A percentile compares a stretch with the other conserved stretches of the same genome.
Conservation (phyloP, 139 green algal species). For the Diplosphaera chodatii region DNA sequence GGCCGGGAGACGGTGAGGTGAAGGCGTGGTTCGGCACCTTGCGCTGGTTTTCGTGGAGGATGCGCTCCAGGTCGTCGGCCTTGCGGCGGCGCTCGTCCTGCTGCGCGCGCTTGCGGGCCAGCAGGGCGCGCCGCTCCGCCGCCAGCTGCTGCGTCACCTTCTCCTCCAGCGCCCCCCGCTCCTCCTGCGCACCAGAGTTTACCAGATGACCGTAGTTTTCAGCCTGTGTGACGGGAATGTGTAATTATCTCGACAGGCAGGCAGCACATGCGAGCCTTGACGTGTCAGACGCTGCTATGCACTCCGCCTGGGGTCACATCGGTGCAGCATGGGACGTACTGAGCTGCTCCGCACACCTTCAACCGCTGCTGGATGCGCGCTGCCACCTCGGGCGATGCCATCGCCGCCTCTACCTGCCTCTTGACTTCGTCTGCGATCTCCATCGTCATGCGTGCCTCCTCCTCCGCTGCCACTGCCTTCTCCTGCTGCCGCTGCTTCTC, state of each 20-base stretch:
- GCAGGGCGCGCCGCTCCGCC: slow-evolving; percentile 23
- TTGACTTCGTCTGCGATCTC: slow-evolving; percentile 23
- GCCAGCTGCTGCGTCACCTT: slow-evolving; percentile 33
- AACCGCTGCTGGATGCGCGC: slow-evolving; percentile 18
- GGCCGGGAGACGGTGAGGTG: too few species aligned
- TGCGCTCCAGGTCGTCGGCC: slow-evolving; percentile 33
- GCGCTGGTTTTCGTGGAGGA: slow-evolving; percentile 33
- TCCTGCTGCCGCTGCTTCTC: slow-evolving; percentile 15
- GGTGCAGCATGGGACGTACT: too few species aligned
- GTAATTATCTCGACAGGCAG: too few species aligned
- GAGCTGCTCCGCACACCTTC: too few species aligned
- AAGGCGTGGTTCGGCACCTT: slow-evolving; percentile 14
- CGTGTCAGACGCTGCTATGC: too few species aligned
- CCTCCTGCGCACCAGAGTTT: too few species aligned
- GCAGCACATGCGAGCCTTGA: too few species aligned
- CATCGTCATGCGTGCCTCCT: slow-evolving; percentile 25
- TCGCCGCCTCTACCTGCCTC: slow-evolving; percentile 14
- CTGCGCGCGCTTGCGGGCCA: slow-evolving; percentile 35
- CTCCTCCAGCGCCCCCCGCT: slow-evolving; percentile 24
- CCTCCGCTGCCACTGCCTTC: slow-evolving; percentile 7
- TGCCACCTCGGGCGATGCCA: slow-evolving; percentile 17
- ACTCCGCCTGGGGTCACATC: too few species aligned
- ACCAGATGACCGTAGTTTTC: too few species aligned
- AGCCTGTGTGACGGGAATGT: too few species aligned
- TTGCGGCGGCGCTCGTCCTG: slow-evolving; percentile 29